Percentiles rank a stretch among this genome's conserved stretches.
phyloP scores from a whole-genome alignment of 1,284 basidiomycete species.

The Naganishia sp. region DNA sequence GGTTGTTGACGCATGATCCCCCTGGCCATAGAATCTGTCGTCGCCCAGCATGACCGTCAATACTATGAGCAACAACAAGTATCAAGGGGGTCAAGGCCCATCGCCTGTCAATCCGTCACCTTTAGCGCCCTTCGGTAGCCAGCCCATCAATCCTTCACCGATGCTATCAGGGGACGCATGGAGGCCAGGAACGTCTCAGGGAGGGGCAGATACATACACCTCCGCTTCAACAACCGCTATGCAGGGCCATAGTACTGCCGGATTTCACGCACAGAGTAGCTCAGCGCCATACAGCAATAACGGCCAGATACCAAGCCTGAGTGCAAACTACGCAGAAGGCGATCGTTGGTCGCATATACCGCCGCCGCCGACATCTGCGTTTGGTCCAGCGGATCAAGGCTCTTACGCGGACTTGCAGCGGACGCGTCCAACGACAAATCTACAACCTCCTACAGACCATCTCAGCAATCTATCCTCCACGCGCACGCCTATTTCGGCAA shows the following conservation, averaged over 20 bases:
- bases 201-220: conserved; percentile 10
- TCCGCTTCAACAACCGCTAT: conserved; percentile 3
- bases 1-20: neutral
- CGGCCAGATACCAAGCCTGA: neutral
- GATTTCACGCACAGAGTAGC: conserved; percentile 6
- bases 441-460: conserved; percentile 1
- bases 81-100: conserved; percentile 12
- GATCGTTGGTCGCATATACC: conserved; percentile 20
- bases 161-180: conserved; percentile 22
- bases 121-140: conserved; percentile 13
- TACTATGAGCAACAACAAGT: conserved; percentile 18
- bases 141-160: conserved; percentile 12
- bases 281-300: conserved; percentile 12
- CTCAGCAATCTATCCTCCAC: conserved; percentile 13
- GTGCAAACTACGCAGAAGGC: conserved; percentile 8
- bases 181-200: conserved; percentile 15
- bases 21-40: neutral
- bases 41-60: conserved; percentile 10
- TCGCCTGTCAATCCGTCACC: conserved; percentile 20
- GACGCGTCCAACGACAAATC: conserved; percentile 2
- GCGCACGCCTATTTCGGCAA: neutral
- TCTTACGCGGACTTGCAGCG: conserved; percentile 2
- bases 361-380: neutral
- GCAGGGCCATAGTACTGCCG: conserved; percentile 5
- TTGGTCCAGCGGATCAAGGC: conserved; percentile 1